Conservation (phyloP, 163 green algal genomes). For the Trebouxiophyceae sp. region DNA sequence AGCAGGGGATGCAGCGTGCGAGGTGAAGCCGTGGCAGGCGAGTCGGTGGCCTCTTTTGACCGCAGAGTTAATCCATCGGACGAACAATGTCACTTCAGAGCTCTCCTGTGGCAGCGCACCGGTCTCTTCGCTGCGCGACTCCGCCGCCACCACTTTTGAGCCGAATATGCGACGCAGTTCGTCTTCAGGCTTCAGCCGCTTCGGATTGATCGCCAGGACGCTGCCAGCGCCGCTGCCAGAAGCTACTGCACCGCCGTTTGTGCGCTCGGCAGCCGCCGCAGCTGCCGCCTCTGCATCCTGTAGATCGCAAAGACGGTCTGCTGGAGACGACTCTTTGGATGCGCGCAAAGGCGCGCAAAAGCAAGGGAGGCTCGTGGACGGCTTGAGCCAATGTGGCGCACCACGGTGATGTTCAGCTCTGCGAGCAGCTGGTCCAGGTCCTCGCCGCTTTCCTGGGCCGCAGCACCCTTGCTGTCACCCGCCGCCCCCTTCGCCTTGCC, state of each 20-base stretch:
- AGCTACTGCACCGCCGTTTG: no score
- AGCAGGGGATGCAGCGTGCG: no score
- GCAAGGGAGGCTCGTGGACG: neutral
- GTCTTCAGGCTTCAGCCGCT: neutral
- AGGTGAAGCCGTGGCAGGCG: no score
- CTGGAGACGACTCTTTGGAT: no score
- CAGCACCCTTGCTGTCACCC: no score
- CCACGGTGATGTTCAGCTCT: neutral
- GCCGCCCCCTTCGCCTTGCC: neutral
- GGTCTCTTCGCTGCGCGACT: neutral
- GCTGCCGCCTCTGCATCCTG: neutral
- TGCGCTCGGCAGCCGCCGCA: neutral
- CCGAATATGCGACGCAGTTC: neutral
- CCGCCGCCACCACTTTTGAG: neutral
- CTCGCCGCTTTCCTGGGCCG: neutral
- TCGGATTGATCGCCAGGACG: neutral
- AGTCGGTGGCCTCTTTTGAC: no score
- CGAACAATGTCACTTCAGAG: neutral
- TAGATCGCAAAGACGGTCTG: neutral
- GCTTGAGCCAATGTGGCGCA: neutral
- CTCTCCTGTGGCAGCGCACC: neutral
- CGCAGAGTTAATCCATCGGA: no score
- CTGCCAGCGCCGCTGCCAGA: no score
- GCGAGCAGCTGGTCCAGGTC: neutral
- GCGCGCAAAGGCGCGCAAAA: no score